Percentiles rank a stretch among this genome's conserved stretches.
Evolutionary conservation across 2,329 filamentous ascomycete species (phyloP).

Genomic region (Blastomyces gilchristii): DNA sequence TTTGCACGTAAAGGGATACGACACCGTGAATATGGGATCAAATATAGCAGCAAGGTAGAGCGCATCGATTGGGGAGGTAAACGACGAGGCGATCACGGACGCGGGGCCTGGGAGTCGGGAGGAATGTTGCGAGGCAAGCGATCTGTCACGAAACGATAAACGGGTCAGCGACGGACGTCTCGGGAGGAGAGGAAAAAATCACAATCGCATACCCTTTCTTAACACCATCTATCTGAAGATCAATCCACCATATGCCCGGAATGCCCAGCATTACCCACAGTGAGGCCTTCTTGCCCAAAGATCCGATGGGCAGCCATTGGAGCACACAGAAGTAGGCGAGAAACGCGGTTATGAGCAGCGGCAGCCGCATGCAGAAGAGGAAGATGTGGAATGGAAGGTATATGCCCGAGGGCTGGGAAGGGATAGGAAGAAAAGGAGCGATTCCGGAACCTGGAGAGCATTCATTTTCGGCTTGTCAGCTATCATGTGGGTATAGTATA

Average conservation of each 20-base stretch:
- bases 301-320: conserved; percentile 66
- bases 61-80: conserved; percentile 85
- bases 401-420: conserved; percentile 52
- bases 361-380: conserved; percentile 71
- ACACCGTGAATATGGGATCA: conserved; percentile 84
- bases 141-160: conserved; percentile 30
- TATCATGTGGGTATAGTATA: background rate
- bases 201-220: conserved; percentile 59
- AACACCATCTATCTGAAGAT: conserved; percentile 95
- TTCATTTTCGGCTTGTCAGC: conserved; percentile 8
- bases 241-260: conserved; percentile 95
- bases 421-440: conserved; percentile 82
- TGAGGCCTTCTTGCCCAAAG: conserved; percentile 64
- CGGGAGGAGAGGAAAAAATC: background rate
- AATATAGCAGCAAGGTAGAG: conserved; percentile 93
- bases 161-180: background rate
- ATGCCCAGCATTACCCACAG: conserved; percentile 81
- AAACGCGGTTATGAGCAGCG: conserved; percentile 60
- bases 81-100: conserved; percentile 78
- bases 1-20: conserved; percentile 62
- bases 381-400: conserved; percentile 56
- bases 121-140: conserved; percentile 61
- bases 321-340: conserved; percentile 68
- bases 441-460: conserved; percentile 72
- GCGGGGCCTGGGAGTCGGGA: conserved; percentile 67